phyloP scores from a whole-genome alignment of 106 monocot species.

The Phalaenopsis aphrodite region DNA sequence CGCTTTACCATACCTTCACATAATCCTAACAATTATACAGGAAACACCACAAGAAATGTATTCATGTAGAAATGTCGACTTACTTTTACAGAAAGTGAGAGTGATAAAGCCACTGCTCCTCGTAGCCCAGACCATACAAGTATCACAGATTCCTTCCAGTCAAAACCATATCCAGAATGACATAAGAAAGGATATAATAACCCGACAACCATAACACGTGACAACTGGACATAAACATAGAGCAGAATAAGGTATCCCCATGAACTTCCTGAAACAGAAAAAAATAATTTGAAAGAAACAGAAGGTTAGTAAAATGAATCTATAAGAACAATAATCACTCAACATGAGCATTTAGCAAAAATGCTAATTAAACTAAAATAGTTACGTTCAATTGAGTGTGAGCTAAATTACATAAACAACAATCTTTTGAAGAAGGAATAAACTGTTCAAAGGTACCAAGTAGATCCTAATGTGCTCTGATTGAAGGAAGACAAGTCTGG shows the following conservation, averaged over 20 bases:
- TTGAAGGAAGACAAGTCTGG: not conserved
- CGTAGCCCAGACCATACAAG: conserved; percentile 87
- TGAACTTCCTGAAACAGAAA: conserved; percentile 57
- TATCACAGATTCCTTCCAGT: conserved; percentile 86
- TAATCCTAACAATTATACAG: not conserved
- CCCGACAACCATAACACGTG: conserved; percentile 72
- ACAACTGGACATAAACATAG: conserved; percentile 84
- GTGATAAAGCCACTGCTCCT: conserved; percentile 89
- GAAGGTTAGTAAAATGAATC: not conserved
- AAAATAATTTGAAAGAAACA: not conserved
- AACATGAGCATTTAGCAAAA: not conserved
- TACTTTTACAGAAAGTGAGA: conserved; percentile 83
- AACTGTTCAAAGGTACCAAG: not conserved
- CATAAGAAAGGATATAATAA: conserved; percentile 67
- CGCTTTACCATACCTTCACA: not conserved
- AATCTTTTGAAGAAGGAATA: no score
- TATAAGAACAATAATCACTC: not conserved
- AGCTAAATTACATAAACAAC: no score
- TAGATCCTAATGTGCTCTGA: not conserved
- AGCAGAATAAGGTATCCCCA: conserved; percentile 90
- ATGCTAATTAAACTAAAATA: no score
- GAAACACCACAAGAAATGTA: not conserved
- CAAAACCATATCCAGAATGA: conserved; percentile 90
- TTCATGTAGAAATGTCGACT: conserved; percentile 13
- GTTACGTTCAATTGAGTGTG: no score